Base-by-base conservation (phyloP, 768 basidiomycete species). In the Serpula lacrymans region DNA sequence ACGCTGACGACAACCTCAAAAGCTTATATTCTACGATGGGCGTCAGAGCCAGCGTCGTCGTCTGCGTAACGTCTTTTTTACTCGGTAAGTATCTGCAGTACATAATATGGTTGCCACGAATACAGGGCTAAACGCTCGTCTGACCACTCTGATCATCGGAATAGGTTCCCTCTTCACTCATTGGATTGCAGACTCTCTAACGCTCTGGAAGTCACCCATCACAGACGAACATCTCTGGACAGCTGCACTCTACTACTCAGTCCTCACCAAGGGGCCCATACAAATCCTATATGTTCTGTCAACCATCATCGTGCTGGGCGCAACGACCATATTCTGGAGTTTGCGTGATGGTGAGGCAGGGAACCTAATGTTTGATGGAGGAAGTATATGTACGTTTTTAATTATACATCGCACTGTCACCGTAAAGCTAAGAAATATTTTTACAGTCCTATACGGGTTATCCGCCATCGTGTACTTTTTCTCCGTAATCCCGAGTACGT, bases 131-230 rank as follows among this genome's bases (percentile, higher is more conserved):
- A 14, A n/a, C n/a, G n/a, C n/a, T n/a, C n/a, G n/a, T n/a, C n/a
- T n/a, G n/a, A n/a, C n/a, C n/a, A n/a, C n/a, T 23, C 14, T 13
- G 13, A 8, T 26, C 16, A 39, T 48, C 39, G 20, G 22, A 29
- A 11, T 59, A 90, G 88, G 89, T 37, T 68, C 84, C 33, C 71
- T 92, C 4, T 89, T 89, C 58, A 90, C 88, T 25, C 84, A 92
- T 57, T 92, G 89, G 89, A 90, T 88, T 47, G 89, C 89, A n/a
- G 89, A 92, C 70, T 90, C 88, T 1, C 68, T 89, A 37, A 92
- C 89, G 24, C 72, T 92, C 28, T 92, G 89, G 89, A 89, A 87
- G 67, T 79, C 85, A 10, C 88, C 89, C 30, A 74, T 83, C 51
- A 90, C 85, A n/a, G 88, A 92, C 52, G 80, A 81, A 47, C 78